phyloP scores from a whole-genome alignment of 495 filamentous ascomycete species.

The Podospora pseudoanserina region DNA sequence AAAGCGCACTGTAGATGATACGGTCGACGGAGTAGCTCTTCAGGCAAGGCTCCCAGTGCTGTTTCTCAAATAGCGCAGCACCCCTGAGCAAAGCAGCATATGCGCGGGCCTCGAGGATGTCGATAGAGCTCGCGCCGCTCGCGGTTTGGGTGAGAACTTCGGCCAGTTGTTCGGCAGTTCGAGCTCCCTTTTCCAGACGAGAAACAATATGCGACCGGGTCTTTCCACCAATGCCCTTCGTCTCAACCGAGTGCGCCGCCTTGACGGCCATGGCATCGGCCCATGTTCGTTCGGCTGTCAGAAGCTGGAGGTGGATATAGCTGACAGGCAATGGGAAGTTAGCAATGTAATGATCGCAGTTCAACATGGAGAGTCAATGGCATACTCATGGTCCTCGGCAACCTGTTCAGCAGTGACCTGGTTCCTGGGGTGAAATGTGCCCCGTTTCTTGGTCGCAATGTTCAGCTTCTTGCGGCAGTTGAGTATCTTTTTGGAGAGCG shows the following conservation, averaged over 20 bases:
- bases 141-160: slow-evolving; percentile 53
- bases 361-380: slow-evolving; percentile 15
- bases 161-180: slow-evolving; percentile 65
- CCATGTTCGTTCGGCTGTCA: slow-evolving; percentile 90
- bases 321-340: slow-evolving; percentile 40
- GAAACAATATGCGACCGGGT: slow-evolving; percentile 85
- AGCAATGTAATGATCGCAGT: slow-evolving; percentile 13
- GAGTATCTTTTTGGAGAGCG: slow-evolving; percentile 76
- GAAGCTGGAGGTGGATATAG: slow-evolving; percentile 73
- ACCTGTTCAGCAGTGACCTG: slow-evolving; percentile 75
- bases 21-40: slow-evolving; percentile 68
- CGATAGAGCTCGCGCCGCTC: slow-evolving; percentile 62
- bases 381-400: slow-evolving; percentile 69
- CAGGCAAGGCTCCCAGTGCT: slow-evolving; percentile 77
- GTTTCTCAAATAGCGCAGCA: slow-evolving; percentile 76
- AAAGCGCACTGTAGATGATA: slow-evolving; percentile 76
- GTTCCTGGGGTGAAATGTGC: slow-evolving; percentile 73
- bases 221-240: slow-evolving; percentile 70
- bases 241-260: slow-evolving; percentile 71
- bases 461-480: slow-evolving; percentile 80
- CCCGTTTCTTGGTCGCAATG: slow-evolving; percentile 73
- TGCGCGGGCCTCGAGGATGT: slow-evolving; percentile 81
- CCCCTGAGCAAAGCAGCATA: slow-evolving; percentile 74
- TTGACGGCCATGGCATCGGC: slow-evolving; percentile 96
- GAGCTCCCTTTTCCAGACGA: slow-evolving; percentile 72